Conservation (phyloP, 495 filamentous ascomycete species). For the Bathelium albidoporum region DNA sequence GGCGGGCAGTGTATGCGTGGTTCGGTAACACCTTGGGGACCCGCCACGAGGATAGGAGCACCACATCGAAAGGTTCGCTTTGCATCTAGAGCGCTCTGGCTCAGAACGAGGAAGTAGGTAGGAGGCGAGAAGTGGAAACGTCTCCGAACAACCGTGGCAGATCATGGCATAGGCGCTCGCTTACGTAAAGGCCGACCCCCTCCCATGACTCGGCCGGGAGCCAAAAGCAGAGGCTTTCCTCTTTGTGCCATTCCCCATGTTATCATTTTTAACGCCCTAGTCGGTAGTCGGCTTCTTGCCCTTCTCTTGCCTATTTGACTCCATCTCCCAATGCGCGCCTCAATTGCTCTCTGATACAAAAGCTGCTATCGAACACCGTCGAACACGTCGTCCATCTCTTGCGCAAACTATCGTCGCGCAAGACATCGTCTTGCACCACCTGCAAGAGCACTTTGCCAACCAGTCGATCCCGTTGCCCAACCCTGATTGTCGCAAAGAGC, state of each 20-base stretch:
- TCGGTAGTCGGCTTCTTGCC: not conserved
- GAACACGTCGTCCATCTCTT: not conserved
- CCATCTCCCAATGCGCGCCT: too few species aligned
- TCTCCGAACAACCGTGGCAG: too few species aligned
- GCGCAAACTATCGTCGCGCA: not conserved
- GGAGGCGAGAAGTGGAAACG: too few species aligned
- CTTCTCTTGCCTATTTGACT: not conserved
- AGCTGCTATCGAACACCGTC: too few species aligned
- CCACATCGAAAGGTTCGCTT: too few species aligned
- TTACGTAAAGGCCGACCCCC: not conserved
- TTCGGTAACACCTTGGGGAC: too few species aligned
- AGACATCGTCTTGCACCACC: not conserved
- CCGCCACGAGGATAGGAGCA: too few species aligned
- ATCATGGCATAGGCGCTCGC: too few species aligned
- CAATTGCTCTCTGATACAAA: too few species aligned
- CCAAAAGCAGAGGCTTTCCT: not conserved
- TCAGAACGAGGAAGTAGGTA: too few species aligned
- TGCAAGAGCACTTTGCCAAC: not conserved
- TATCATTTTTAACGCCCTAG: not conserved
- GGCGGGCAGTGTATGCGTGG: not conserved
- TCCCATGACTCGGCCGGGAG: not conserved
- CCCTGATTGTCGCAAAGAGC: not conserved
- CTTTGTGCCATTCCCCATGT: not conserved
- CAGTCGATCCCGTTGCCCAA: not conserved
- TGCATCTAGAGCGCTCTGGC: not conserved